Conservation (phyloP, 2,329 filamentous ascomycete species). For the Mycosphaerelloides madeirae region DNA sequence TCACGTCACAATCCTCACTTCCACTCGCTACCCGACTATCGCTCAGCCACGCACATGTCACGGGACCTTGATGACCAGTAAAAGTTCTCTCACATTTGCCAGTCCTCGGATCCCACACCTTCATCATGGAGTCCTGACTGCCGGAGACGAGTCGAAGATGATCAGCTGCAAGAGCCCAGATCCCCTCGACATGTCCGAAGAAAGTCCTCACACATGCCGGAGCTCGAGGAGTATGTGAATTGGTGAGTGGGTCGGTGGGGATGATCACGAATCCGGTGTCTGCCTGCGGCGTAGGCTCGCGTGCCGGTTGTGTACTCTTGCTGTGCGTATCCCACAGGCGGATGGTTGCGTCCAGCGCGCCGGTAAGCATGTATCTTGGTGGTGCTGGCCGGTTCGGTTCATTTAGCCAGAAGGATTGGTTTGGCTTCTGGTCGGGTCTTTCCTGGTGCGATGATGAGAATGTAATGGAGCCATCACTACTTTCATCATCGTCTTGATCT, state of each 20-base stretch:
- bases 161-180: conserved; percentile 90
- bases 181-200: conserved; percentile 93
- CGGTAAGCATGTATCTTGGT: conserved; percentile 87
- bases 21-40: conserved; percentile 87
- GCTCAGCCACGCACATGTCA: conserved; percentile 87
- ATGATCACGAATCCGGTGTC: conserved; percentile 20
- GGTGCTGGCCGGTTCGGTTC: conserved; percentile 65
- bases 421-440: conserved; percentile 13
- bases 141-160: conserved; percentile 83
- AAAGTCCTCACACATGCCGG: conserved; percentile 77
- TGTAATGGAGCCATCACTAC: conserved; percentile 26
- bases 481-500: conserved; percentile 49
- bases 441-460: conserved; percentile 19
- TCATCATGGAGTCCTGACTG: conserved; percentile 90
- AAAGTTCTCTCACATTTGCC: conserved; percentile 91
- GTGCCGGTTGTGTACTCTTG: conserved; percentile 6
- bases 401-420: conserved; percentile 52
- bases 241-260: conserved; percentile 32
- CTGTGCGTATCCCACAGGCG: conserved; percentile 77
- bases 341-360: conserved; percentile 84
- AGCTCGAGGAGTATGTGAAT: conserved; percentile 31
- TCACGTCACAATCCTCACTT: conserved; percentile 87
- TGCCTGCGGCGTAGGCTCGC: conserved; percentile 12
- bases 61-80: conserved; percentile 81
- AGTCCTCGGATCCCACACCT: conserved; percentile 88